Evolutionary conservation across 352 stramenopile genomes (phyloP).

Genomic region (Phytophthora niederhauseri): DNA sequence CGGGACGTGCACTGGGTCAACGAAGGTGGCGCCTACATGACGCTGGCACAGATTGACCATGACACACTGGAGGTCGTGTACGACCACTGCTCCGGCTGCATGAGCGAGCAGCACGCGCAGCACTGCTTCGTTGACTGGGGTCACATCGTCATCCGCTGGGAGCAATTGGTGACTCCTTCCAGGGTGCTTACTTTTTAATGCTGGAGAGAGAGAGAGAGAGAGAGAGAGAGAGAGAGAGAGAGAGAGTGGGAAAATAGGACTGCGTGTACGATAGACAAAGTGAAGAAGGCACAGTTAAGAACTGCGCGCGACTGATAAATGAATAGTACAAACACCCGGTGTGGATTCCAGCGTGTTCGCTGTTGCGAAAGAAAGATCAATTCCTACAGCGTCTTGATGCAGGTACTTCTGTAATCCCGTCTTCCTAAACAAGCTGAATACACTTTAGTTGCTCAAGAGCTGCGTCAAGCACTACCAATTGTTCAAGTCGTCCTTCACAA

Average conservation of each 20-base stretch:
- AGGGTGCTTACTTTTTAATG: conserved; percentile 40
- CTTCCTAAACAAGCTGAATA: neutral
- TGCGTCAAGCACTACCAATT: too few species aligned
- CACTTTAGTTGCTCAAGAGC: too few species aligned
- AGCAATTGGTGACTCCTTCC: conserved; percentile 57
- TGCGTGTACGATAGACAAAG: conserved; percentile 23
- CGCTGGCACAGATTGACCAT: conserved; percentile 36
- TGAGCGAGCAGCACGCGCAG: conserved; percentile 53
- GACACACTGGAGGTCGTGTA: conserved; percentile 44
- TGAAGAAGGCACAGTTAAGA: neutral
- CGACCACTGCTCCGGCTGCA: conserved; percentile 43
- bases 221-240: neutral
- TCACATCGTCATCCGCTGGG: conserved; percentile 63
- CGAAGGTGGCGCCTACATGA: conserved; percentile 48
- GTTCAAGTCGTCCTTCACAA: neutral
- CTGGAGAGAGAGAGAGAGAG: neutral
- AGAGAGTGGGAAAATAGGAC: neutral
- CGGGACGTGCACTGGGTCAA: conserved; percentile 39
- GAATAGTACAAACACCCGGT: neutral
- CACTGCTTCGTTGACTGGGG: conserved; percentile 60
- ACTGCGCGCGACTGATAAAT: neutral
- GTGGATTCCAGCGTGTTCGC: neutral
- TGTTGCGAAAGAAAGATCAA: too few species aligned
- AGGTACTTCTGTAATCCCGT: too few species aligned
- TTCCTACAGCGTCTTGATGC: too few species aligned